Evolutionary conservation across 2,329 filamentous ascomycete genomes (phyloP).

Genomic region (Stenocarpella maydis): DNA sequence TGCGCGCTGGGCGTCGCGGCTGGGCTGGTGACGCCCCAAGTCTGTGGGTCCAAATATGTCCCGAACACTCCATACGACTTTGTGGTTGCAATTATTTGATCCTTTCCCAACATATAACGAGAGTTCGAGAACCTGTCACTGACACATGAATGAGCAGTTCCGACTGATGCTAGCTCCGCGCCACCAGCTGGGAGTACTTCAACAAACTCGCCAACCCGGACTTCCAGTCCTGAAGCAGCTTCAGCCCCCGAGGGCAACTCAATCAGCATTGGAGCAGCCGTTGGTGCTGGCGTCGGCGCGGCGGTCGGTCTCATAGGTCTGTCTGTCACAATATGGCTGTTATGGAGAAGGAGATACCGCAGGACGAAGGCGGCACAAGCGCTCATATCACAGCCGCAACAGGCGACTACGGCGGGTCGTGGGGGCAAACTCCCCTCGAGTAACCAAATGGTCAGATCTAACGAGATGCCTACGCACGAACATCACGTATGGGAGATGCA

Average conservation of each 20-base stretch:
- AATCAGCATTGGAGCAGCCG: not conserved
- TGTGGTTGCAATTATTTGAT: too few species aligned
- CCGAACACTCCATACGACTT: too few species aligned
- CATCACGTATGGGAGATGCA: conserved; percentile 2
- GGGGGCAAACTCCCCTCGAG: not conserved
- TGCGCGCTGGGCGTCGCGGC: conserved; percentile 24
- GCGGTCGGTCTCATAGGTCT: not conserved
- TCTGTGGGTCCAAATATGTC: not conserved
- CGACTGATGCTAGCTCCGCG: not conserved
- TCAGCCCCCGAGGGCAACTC: not conserved
- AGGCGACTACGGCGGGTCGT: not conserved
- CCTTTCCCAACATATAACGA: too few species aligned
- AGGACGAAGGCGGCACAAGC: not conserved
- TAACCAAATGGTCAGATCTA: not conserved
- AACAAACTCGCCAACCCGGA: not conserved
- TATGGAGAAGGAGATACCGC: not conserved
- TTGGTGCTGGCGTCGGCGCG: not conserved
- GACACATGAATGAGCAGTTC: not conserved
- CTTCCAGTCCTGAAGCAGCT: not conserved
- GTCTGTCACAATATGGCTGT: not conserved
- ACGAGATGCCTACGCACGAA: conserved; percentile 5
- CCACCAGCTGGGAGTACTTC: not conserved
- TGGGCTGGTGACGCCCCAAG: not conserved
- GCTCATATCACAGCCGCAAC: not conserved
- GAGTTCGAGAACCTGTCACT: not conserved